Evolutionary conservation across 1,284 basidiomycete species (phyloP).

Genomic region (Sanghuangporus weigelae): DNA sequence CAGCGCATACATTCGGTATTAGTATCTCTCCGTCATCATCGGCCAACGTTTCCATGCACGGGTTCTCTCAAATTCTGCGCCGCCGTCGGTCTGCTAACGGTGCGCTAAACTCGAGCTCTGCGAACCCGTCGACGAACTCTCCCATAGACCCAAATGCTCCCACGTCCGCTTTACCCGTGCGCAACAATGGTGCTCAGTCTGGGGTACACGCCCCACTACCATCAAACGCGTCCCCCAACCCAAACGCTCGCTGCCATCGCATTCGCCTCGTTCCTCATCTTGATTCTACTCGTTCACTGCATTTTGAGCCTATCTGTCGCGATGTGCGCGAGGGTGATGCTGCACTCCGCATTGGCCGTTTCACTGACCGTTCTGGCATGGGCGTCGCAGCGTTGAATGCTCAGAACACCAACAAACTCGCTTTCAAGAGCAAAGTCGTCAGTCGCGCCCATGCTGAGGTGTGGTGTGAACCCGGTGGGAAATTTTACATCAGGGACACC

Average conservation of each 20-base stretch:
- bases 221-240: background rate
- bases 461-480: conserved; percentile 63
- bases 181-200: background rate
- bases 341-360: conserved; percentile 83
- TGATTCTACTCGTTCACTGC: conserved; percentile 83
- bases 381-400: conserved; percentile 66
- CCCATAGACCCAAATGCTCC: background rate
- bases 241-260: conserved; percentile 3
- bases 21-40: conserved; percentile 1
- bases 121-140: background rate
- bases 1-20: conserved; percentile 2
- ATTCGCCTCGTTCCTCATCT: conserved; percentile 88
- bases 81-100: conserved; percentile 21
- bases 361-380: conserved; percentile 79
- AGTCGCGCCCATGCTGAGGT: conserved; percentile 93
- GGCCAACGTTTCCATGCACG: conserved; percentile 2
- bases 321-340: conserved; percentile 69
- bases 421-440: conserved; percentile 97
- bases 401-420: conserved; percentile 75
- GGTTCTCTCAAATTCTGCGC: conserved; percentile 19
- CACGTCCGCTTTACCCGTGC: background rate
- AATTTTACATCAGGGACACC: conserved; percentile 90
- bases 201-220: background rate
- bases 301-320: conserved; percentile 90
- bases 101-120: conserved; percentile 5